These are phyloP conservation scores for Fusarium keratoplasticum DNA, from an alignment of 2,329 filamentous ascomycete genomes.

Conservation along the genomic window DNA sequence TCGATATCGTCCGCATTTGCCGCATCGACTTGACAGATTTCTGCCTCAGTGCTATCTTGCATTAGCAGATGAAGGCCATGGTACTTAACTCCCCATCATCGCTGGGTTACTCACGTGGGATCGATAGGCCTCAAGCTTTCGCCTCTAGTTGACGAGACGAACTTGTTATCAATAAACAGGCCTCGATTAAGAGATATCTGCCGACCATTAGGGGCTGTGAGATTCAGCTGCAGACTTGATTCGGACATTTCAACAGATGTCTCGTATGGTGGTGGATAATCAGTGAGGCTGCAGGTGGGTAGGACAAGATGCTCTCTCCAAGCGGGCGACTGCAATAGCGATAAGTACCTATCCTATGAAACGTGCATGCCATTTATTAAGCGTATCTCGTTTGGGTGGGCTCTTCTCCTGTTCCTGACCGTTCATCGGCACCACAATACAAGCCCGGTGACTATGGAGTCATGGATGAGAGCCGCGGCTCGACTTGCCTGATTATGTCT, in stretches of 20 bases:
- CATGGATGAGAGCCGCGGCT: background rate
- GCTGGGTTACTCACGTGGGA: slow-evolving; percentile 51
- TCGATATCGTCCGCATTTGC: slow-evolving; percentile 48
- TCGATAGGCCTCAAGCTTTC: slow-evolving; percentile 71
- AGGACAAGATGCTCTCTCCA: background rate
- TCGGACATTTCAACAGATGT: background rate
- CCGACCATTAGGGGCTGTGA: slow-evolving; percentile 67
- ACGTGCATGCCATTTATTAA: background rate
- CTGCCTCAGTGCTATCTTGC: slow-evolving; percentile 43
- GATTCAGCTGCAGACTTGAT: slow-evolving; percentile 38
- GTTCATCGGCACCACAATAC: background rate
- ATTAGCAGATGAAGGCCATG: background rate
- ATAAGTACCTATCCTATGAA: background rate
- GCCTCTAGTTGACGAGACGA: slow-evolving; percentile 69
- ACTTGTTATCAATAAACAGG: slow-evolving; percentile 83
- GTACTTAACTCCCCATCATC: too few relatives aligned
- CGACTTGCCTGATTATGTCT: background rate
- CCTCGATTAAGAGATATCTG: slow-evolving; percentile 76
- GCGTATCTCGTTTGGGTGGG: background rate
- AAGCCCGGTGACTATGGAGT: background rate
- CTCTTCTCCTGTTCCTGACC: background rate
- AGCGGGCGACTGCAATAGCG: background rate
- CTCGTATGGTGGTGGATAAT: too few relatives aligned
- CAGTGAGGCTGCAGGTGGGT: background rate
- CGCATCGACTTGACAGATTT: slow-evolving; percentile 49